phyloP scores from a whole-genome alignment of 192 early-diverging fungal species.

The Piromyces sp. region DNA sequence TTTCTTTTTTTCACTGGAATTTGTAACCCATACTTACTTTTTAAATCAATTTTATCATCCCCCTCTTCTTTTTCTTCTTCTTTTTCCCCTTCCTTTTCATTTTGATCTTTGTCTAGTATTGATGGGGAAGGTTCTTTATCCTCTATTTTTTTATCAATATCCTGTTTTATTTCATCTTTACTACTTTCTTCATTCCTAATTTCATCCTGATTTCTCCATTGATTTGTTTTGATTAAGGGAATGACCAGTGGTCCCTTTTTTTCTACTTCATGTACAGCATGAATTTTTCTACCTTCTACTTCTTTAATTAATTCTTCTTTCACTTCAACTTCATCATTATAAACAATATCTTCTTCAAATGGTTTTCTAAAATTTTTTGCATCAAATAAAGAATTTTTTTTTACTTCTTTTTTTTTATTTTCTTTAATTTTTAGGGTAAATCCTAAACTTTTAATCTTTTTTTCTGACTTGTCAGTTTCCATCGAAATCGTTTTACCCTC shows the following conservation, averaged over 20 bases:
- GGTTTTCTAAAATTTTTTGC: not conserved
- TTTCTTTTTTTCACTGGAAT: not conserved
- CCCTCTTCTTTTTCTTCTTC: not conserved
- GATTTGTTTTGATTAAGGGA: conserved; percentile 15
- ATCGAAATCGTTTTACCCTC: not conserved
- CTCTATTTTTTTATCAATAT: too few relatives aligned
- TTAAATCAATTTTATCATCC: conserved; percentile 13
- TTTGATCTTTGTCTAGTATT: not conserved
- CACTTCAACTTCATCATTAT: not conserved
- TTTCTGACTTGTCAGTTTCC: not conserved
- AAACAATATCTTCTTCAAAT: not conserved
- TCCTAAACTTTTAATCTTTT: not conserved
- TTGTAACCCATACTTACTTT: not conserved
- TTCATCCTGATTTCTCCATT: conserved; percentile 7
- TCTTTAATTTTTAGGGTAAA: not conserved
- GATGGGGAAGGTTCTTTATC: too few relatives aligned
- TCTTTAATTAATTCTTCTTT: not conserved
- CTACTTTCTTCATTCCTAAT: not conserved
- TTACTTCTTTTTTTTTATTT: not conserved
- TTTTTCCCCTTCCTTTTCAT: not conserved
- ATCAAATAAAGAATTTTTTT: not conserved
- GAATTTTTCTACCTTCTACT: not conserved
- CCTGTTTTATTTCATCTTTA: not conserved
- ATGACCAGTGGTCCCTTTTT: conserved; percentile 14
- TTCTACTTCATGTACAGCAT: not conserved